Base-by-base conservation (phyloP, 352 stramenopile genomes). In the Phytopythium kandeliae region DNA sequence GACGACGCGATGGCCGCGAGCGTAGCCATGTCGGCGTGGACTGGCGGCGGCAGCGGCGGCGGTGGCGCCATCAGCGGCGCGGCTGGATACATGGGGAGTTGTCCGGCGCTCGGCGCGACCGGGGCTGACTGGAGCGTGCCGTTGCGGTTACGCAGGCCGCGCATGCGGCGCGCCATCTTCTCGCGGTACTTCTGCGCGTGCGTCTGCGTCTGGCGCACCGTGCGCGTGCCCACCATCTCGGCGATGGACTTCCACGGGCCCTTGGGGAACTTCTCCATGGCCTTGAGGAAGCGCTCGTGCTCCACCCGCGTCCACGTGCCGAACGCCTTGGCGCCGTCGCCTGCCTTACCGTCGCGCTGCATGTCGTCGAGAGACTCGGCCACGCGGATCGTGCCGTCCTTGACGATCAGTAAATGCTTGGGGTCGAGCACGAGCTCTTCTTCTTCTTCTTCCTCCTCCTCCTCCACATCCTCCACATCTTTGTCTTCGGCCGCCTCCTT, bases 341-440 rank as follows among this genome's bases (percentile, higher is more conserved):
- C 73, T 0, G n/a, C 9, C 21, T 26, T 30, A 25, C 85, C 63
- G 47, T 84, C 68, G 51, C 78, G 60, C 38, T 75, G 69, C 62
- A 84, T 69, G n/a, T 71, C 60, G 51, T 78, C 70, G 3, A 83
- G 53, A 10, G 77, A 84, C 49, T 86, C 68, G 17, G 77, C 77
- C 16, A 88, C 69, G 37, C 75, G 74, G 45, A 88, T 73, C 25
- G 65, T 85, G 48, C 77, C 77, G 49, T 88, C 74, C 57, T 88
- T 84, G 49, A 88, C 70, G 48, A 88, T 85, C n/a, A 88, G 61
- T 34, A 88, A 55, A 35, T 88, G 64, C 57, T 86, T 88, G n/a
- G 55, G 67, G 59, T 88, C 77, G n/a, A 88, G 55, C 54, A 69
- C 62, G 13, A 75, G 63, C 40, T 76, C 66, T 6, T 63, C 52